Evolutionary conservation across 345 rosid genomes (phyloP).

Genomic region (Eucalyptus microcorys): DNA sequence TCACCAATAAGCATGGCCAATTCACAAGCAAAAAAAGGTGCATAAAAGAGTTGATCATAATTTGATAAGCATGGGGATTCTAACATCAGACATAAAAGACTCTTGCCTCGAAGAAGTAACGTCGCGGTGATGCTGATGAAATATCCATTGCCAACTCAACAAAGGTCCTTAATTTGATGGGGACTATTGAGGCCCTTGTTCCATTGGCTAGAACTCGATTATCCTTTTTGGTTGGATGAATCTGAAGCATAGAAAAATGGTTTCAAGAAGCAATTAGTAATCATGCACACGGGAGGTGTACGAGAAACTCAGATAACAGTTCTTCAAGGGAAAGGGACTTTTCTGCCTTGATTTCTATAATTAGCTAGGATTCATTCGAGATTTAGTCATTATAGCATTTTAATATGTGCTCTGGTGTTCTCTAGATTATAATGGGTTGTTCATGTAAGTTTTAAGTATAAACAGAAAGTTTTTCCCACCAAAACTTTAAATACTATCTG

Average conservation of each 20-base stretch:
- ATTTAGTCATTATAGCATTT: background rate
- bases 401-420: background rate
- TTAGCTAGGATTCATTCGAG: background rate
- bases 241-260: constrained; percentile 25
- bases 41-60: background rate
- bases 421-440: background rate
- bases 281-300: background rate
- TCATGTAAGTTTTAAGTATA: background rate
- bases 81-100: background rate
- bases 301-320: background rate
- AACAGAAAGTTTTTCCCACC: background rate
- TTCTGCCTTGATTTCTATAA: background rate
- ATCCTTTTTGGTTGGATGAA: constrained; percentile 32
- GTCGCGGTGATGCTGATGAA: constrained; percentile 82
- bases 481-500: background rate
- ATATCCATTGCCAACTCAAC: constrained; percentile 93
- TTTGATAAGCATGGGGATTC: background rate
- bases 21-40: background rate
- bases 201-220: constrained; percentile 5
- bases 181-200: constrained; percentile 9
- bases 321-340: background rate
- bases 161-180: constrained; percentile 55
- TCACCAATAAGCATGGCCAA: background rate
- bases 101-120: constrained; percentile 92
- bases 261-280: background rate